Evolutionary conservation across 2,329 filamentous ascomycete species (phyloP).

Genomic region (Ilyonectria sp.): DNA sequence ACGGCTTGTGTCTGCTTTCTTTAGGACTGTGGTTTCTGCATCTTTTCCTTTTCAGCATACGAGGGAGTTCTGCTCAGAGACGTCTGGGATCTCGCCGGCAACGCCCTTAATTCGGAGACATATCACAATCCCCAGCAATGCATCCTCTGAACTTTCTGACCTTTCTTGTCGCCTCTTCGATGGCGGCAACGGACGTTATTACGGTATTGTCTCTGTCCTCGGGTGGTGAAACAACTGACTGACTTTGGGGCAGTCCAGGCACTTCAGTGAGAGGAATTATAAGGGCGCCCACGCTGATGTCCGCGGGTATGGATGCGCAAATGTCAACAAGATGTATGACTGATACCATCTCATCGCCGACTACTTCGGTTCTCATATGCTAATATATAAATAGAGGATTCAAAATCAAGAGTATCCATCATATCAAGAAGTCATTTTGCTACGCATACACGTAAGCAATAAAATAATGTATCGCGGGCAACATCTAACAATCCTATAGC

Average conservation of each 20-base stretch:
- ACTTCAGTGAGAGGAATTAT: slow-evolving; percentile 1
- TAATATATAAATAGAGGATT: background rate
- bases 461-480: background rate
- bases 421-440: slow-evolving; percentile 2
- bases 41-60: background rate
- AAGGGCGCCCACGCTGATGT: slow-evolving; percentile 5
- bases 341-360: background rate
- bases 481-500: background rate
- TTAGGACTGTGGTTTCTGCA: background rate
- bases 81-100: background rate
- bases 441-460: slow-evolving; percentile 6
- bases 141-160: background rate
- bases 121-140: background rate
- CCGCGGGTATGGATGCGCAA: background rate
- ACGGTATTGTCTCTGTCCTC: background rate
- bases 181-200: background rate
- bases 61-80: background rate
- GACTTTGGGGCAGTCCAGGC: background rate
- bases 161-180: slow-evolving; percentile 1
- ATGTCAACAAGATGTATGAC: slow-evolving; percentile 13
- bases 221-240: background rate
- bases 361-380: background rate
- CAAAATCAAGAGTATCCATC: background rate
- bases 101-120: background rate
- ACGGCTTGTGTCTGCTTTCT: background rate